Conservation (phyloP, 139 green algal genomes). For the Chlorella sp. region DNA sequence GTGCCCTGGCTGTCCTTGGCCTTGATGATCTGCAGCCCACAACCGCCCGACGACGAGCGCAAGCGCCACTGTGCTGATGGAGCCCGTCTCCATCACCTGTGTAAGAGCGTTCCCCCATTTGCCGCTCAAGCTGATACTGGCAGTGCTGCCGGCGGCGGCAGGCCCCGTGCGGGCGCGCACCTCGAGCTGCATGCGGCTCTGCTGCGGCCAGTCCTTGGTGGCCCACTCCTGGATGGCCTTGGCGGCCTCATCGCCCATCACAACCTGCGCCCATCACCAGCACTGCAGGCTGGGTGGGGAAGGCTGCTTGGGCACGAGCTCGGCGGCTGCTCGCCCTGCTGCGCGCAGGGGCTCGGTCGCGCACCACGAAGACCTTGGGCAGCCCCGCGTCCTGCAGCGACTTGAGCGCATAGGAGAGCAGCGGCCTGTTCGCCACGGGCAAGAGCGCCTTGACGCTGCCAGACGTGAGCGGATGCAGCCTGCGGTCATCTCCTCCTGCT, state of each 20-base stretch:
- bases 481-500: constrained; percentile 36
- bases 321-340: background rate
- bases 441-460: constrained; percentile 62
- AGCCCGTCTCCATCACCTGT: too few species aligned
- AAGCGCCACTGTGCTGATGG: too few species aligned
- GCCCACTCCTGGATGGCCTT: constrained; percentile 44
- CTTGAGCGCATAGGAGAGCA: constrained; percentile 68
- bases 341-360: constrained; percentile 2
- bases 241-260: constrained; percentile 41
- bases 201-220: constrained; percentile 24
- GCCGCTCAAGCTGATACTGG: too few species aligned
- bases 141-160: too few species aligned
- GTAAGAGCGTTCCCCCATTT: too few species aligned
- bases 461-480: constrained; percentile 55
- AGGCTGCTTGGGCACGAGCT: background rate
- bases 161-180: constrained; percentile 1
- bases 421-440: constrained; percentile 61
- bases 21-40: too few species aligned
- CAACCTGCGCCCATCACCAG: constrained; percentile 44
- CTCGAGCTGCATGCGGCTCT: constrained; percentile 35
- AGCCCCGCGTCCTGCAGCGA: constrained; percentile 60
- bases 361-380: constrained; percentile 60
- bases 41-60: too few species aligned
- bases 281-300: background rate
- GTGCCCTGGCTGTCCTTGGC: constrained; percentile 53